Evolutionary conservation across 2,329 filamentous ascomycete genomes (phyloP).

Genomic region (Aspergillus sp.): DNA sequence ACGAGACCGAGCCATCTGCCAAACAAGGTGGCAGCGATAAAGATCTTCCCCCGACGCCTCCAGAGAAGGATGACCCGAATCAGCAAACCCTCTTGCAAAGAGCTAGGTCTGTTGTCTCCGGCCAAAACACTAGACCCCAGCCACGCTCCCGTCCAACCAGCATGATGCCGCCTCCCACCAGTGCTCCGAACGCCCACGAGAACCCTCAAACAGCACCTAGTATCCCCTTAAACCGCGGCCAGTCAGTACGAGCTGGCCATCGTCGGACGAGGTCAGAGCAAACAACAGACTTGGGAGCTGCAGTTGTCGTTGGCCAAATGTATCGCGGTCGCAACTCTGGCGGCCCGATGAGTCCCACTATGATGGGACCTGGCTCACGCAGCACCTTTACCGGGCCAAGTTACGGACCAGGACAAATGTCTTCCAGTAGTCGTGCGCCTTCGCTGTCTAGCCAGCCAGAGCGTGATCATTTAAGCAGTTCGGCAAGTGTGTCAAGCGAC

Average conservation of each 20-base stretch:
- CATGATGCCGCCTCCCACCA: conserved; percentile 38
- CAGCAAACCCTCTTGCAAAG: conserved; percentile 55
- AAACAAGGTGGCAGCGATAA: conserved; percentile 59
- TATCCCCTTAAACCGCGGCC: conserved; percentile 45
- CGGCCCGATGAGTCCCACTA: conserved; percentile 57
- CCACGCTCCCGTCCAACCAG: conserved; percentile 48
- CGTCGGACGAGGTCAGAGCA: conserved; percentile 53
- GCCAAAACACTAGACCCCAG: conserved; percentile 35
- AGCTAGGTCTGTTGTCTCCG: conserved; percentile 60
- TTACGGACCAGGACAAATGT: conserved; percentile 55
- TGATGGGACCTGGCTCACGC: conserved; percentile 41
- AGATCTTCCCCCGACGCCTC: conserved; percentile 76
- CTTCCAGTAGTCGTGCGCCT: conserved; percentile 54
- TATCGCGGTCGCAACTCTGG: conserved; percentile 64
- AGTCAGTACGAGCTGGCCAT: conserved; percentile 43
- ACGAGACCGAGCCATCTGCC: conserved; percentile 51
- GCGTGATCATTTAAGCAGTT: conserved; percentile 62
- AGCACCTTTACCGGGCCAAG: conserved; percentile 43
- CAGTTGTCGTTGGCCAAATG: conserved; percentile 83
- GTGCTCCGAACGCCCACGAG: conserved; percentile 39
- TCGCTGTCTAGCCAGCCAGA: conserved; percentile 49
- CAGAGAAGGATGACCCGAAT: conserved; percentile 50
- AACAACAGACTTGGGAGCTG: conserved; percentile 50
- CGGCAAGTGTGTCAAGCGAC: conserved; percentile 58
- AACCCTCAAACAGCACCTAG: conserved; percentile 50